These are phyloP conservation scores for Trifolium dubium DNA, from an alignment of 306 rosid species.

Conservation along the genomic window DNA sequence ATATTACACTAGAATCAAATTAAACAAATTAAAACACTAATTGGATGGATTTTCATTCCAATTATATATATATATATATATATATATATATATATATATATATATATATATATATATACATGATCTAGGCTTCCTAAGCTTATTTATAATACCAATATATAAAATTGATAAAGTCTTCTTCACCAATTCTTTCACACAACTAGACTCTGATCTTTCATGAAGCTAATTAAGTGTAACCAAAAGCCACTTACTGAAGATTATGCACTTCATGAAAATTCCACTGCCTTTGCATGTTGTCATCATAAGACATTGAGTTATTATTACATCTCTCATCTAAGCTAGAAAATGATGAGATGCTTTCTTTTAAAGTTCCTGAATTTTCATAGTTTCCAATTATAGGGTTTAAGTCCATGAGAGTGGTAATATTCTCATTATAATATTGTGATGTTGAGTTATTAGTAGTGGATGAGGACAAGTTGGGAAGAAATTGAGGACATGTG, in stretches of 20 bases:
- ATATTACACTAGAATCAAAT: conserved; percentile 44
- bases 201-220: conserved; percentile 41
- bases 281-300: conserved; percentile 59
- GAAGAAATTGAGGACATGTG: conserved; percentile 48
- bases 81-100: too few relatives aligned
- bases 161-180: conserved; percentile 47
- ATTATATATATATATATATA: conserved; percentile 35
- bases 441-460: conserved; percentile 41
- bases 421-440: conserved; percentile 46
- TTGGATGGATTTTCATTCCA: conserved; percentile 44
- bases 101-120: conserved; percentile 50
- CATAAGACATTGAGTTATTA: conserved; percentile 54
- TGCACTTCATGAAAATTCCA: conserved; percentile 60
- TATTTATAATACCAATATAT: conserved; percentile 48
- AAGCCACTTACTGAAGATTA: conserved; percentile 63
- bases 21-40: conserved; percentile 47
- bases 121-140: conserved; percentile 63
- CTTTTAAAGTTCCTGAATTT: conserved; percentile 52
- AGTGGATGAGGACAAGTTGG: conserved; percentile 41
- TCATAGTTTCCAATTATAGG: conserved; percentile 55
- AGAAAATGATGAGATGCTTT: conserved; percentile 66
- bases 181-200: conserved; percentile 38
- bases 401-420: conserved; percentile 46
- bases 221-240: conserved; percentile 8
- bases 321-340: conserved; percentile 71